Conservation (phyloP, 495 filamentous ascomycete species). For the Penicillium cosmopolitanum region DNA sequence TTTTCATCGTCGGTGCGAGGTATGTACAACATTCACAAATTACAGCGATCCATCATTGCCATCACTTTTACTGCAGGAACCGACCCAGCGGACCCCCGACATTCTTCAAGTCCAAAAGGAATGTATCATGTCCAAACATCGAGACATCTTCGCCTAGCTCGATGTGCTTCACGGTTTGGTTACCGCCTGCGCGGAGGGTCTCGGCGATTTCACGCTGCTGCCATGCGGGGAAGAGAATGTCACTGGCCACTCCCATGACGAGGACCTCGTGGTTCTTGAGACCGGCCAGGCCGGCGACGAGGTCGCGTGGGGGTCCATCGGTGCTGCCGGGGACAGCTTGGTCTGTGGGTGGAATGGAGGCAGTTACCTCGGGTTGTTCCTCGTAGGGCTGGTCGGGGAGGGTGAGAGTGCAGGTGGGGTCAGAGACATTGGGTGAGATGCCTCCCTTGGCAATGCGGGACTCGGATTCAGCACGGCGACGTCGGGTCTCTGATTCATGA, state of each 20-base stretch:
- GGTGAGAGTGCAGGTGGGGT: constrained; percentile 74
- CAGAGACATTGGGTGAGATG: constrained; percentile 26
- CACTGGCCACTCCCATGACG: constrained; percentile 92
- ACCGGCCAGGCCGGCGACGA: constrained; percentile 72
- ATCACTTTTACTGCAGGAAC: constrained; percentile 60
- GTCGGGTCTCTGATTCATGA: constrained; percentile 58
- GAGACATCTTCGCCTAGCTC: constrained; percentile 92
- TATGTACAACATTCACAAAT: constrained; percentile 5
- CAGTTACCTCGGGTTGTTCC: constrained; percentile 62
- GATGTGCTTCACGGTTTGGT: constrained; percentile 77
- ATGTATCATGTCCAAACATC: constrained; percentile 95
- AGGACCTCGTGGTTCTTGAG: constrained; percentile 77
- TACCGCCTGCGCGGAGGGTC: constrained; percentile 75
- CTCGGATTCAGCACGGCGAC: constrained; percentile 53
- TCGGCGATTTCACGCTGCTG: constrained; percentile 95
- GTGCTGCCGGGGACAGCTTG: constrained; percentile 22
- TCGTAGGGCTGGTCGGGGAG: constrained; percentile 85
- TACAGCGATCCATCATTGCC: background rate
- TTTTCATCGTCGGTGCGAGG: constrained; percentile 14
- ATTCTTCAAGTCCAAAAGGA: constrained; percentile 88
- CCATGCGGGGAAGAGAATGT: constrained; percentile 98
- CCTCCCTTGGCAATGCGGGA: constrained; percentile 48
- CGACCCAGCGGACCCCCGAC: constrained; percentile 80
- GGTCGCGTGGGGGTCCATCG: constrained; percentile 66
- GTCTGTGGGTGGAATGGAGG: constrained; percentile 32